Evolutionary conservation across 2,329 filamentous ascomycete genomes (phyloP).

Genomic region (Nigrograna mackinnonii): DNA sequence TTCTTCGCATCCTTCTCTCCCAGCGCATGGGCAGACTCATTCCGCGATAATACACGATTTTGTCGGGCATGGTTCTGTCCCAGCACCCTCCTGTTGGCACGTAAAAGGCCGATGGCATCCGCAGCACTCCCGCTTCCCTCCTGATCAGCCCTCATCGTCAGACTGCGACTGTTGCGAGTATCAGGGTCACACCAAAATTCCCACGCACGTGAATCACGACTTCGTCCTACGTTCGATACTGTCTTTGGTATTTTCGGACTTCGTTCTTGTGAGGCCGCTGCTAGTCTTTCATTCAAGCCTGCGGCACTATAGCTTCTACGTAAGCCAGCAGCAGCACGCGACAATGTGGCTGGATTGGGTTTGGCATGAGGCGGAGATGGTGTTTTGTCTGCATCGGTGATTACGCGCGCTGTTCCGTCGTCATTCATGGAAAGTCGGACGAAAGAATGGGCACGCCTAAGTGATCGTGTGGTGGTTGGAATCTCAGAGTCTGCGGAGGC

Average conservation of each 20-base stretch:
- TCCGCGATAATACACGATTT: slow-evolving; percentile 50
- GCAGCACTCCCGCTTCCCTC: slow-evolving; percentile 79
- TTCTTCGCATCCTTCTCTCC: slow-evolving; percentile 41
- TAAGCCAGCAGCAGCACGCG: slow-evolving; percentile 54
- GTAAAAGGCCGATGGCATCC: slow-evolving; percentile 78
- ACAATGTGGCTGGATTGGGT: slow-evolving; percentile 48
- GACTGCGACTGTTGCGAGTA: slow-evolving; percentile 65
- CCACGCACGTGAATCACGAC: slow-evolving; percentile 87
- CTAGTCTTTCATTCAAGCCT: slow-evolving; percentile 39
- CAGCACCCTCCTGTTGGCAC: slow-evolving; percentile 63
- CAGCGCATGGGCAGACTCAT: slow-evolving; percentile 27
- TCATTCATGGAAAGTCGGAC: slow-evolving; percentile 82
- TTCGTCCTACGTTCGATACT: slow-evolving; percentile 67
- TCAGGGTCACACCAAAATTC: slow-evolving; percentile 88
- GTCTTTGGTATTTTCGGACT: slow-evolving; percentile 48
- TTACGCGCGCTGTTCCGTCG: slow-evolving; percentile 88
- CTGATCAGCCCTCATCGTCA: slow-evolving; percentile 80
- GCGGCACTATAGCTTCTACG: slow-evolving; percentile 74
- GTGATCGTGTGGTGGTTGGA: slow-evolving; percentile 53
- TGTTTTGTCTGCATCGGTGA: slow-evolving; percentile 68
- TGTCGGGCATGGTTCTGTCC: slow-evolving; percentile 65
- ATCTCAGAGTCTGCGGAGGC: slow-evolving; percentile 35
- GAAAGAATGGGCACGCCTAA: slow-evolving; percentile 51
- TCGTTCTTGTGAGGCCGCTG: slow-evolving; percentile 28
- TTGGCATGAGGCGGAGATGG: slow-evolving; percentile 66